Conservation (phyloP, 2,329 filamentous ascomycete genomes). For the Fusarium fujikuroi region DNA sequence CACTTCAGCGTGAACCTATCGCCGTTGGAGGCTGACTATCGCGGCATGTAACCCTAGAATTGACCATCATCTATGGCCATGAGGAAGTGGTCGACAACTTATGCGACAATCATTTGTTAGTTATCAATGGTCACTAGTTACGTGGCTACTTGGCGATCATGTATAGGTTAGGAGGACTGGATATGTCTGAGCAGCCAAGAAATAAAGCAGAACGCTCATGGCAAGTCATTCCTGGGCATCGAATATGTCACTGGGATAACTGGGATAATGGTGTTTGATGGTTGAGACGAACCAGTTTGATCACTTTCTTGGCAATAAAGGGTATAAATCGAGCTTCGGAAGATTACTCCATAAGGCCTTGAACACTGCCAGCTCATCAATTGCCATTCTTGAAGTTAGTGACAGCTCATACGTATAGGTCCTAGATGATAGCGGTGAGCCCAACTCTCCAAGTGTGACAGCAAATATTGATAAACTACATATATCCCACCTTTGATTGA, state of each 20-base stretch:
- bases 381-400: not conserved
- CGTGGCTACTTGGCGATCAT: not conserved
- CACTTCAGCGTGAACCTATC: not conserved
- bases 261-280: not conserved
- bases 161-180: not conserved
- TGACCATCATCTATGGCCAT: not conserved
- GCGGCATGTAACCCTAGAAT: not conserved
- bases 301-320: not conserved
- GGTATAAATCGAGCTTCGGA: not conserved
- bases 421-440: constrained; percentile 21
- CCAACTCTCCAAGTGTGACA: not conserved
- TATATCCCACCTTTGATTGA: not conserved
- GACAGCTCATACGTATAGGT: constrained; percentile 21
- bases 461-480: not conserved
- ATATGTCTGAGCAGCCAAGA: not conserved
- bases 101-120: not conserved
- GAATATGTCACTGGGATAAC: not conserved
- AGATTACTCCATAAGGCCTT: not conserved
- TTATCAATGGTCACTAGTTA: not conserved
- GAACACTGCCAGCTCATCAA: constrained; percentile 28
- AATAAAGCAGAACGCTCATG: not conserved
- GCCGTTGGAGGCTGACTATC: not conserved
- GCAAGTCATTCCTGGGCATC: not conserved
- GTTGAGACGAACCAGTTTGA: not conserved
- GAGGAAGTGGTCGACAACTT: not conserved